Conservation (phyloP, 768 basidiomycete genomes). For the Boletus barrowsii region DNA sequence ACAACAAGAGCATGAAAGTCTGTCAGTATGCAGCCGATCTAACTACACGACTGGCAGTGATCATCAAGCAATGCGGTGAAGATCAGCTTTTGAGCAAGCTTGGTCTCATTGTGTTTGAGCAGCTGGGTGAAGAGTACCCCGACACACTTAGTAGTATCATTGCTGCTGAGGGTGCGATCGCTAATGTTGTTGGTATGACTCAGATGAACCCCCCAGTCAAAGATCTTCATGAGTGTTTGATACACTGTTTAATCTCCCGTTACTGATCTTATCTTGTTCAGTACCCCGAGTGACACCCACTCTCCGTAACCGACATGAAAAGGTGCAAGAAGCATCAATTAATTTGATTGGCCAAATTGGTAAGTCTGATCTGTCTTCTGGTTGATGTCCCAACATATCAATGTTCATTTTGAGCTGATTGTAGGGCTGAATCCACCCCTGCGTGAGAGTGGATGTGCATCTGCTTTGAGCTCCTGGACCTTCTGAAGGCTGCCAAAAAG, state of each 20-base stretch:
- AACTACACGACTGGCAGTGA: slow-evolving; percentile 91
- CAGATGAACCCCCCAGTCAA: slow-evolving; percentile 99
- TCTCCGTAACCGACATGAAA: slow-evolving; percentile 96
- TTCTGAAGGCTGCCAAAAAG: slow-evolving; percentile 98
- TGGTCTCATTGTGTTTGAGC: slow-evolving; percentile 95
- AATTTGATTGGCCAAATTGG: slow-evolving; percentile 98
- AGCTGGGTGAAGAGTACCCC: slow-evolving; percentile 98
- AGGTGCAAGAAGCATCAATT: slow-evolving; percentile 99
- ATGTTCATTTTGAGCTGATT: slow-evolving; percentile 62
- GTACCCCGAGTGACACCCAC: slow-evolving; percentile 99
- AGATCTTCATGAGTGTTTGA: slow-evolving; percentile 78
- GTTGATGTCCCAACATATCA: neutral
- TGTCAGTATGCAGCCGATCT: slow-evolving; percentile 99
- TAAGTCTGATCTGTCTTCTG: slow-evolving; percentile 17
- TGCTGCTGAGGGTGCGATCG: slow-evolving; percentile 97
- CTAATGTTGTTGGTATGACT: slow-evolving; percentile 99
- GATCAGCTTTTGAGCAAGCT: slow-evolving; percentile 94
- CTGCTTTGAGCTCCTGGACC: slow-evolving; percentile 95
- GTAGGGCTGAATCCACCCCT: slow-evolving; percentile 97
- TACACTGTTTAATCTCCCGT: neutral
- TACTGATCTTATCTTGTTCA: slow-evolving; percentile 32
- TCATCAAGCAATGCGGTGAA: slow-evolving; percentile 99
- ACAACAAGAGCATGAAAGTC: slow-evolving; percentile 99
- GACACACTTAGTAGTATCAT: slow-evolving; percentile 99
- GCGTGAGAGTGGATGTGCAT: slow-evolving; percentile 99